These are phyloP conservation scores for Aspergillus arachidicola DNA, from an alignment of 2,329 filamentous ascomycete genomes.

Conservation along the genomic window DNA sequence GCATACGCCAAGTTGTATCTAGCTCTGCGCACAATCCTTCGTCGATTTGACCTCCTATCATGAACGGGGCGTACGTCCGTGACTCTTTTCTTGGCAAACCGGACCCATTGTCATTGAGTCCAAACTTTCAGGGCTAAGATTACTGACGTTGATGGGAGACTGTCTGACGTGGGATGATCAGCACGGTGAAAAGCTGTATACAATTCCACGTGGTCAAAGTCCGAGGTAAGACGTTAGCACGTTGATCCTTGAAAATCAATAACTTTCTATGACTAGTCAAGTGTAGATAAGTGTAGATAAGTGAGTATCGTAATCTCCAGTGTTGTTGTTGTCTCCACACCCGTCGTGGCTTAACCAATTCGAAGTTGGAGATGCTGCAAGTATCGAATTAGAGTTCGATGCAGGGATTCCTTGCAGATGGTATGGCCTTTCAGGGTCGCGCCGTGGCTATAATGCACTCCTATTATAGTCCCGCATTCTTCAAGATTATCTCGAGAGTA, in stretches of 20 bases:
- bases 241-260: not conserved
- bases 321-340: not conserved
- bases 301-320: not conserved
- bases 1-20: not conserved
- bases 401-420: too few species aligned
- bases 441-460: not conserved
- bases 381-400: not conserved
- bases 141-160: too few species aligned
- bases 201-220: not conserved
- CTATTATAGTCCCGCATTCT: not conserved
- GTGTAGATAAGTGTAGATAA: not conserved
- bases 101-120: not conserved
- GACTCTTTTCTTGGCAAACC: not conserved
- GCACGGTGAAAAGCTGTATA: not conserved
- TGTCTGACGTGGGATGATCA: not conserved
- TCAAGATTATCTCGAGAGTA: not conserved
- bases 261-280: not conserved
- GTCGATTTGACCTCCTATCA: not conserved
- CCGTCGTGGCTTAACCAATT: not conserved
- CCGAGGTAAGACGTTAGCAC: not conserved
- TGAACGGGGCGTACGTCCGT: not conserved
- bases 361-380: not conserved
- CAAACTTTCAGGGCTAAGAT: too few species aligned
- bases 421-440: not conserved
- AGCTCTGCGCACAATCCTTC: not conserved